A percentile compares a stretch with the other conserved stretches of the same genome.
Conservation (phyloP, 345 rosid species). For the Psidium friedrichsthalianum region DNA sequence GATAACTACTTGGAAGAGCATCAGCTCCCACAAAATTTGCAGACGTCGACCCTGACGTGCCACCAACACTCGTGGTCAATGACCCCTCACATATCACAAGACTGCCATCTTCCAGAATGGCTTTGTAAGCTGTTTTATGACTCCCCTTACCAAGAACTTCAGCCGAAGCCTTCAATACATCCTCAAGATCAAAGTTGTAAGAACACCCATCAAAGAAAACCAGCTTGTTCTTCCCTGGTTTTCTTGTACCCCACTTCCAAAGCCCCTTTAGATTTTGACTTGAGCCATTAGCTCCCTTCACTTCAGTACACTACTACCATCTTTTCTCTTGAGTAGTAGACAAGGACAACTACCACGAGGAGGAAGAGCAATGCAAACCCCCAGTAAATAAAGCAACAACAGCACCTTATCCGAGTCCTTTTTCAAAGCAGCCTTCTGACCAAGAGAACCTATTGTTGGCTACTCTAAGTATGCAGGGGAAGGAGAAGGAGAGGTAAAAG, state of each 20-base stretch:
- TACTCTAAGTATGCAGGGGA: too few relatives aligned
- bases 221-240: slow-evolving; percentile 72
- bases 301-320: too few relatives aligned
- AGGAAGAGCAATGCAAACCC: too few relatives aligned
- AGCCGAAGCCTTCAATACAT: slow-evolving; percentile 76
- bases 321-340: too few relatives aligned
- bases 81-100: slow-evolving; percentile 95
- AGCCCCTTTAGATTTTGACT: slow-evolving; percentile 37
- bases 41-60: slow-evolving; percentile 67
- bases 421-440: too few relatives aligned
- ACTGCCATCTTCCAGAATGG: slow-evolving; percentile 92
- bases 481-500: too few relatives aligned
- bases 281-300: too few relatives aligned
- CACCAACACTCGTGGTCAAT: slow-evolving; percentile 66
- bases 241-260: slow-evolving; percentile 86
- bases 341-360: too few relatives aligned
- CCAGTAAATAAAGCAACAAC: too few relatives aligned
- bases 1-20: slow-evolving; percentile 88
- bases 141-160: slow-evolving; percentile 91
- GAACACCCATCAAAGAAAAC: slow-evolving; percentile 55
- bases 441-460: too few relatives aligned
- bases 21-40: slow-evolving; percentile 81
- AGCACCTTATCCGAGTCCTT: too few relatives aligned
- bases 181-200: slow-evolving; percentile 66
- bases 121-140: too few relatives aligned